phyloP scores from a whole-genome alignment of 345 rosid genomes.

The Brassica incana region DNA sequence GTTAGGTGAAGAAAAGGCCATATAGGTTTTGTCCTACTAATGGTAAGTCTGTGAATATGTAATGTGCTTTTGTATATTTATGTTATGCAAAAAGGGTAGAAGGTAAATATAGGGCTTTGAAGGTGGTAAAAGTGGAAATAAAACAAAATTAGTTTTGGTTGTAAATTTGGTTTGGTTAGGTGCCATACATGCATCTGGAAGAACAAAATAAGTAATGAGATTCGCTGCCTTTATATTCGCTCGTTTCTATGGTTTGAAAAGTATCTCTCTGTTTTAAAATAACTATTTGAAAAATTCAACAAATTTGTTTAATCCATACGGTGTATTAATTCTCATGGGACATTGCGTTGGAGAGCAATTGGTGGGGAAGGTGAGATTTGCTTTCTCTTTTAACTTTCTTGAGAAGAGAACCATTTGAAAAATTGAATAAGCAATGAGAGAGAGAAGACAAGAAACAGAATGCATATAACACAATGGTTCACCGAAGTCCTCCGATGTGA shows the following conservation, averaged over 20 bases:
- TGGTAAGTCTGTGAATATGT: slow-evolving; percentile 38
- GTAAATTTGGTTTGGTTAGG: slow-evolving; percentile 40
- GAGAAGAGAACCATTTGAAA: slow-evolving; percentile 31
- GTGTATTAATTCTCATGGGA: slow-evolving; percentile 8
- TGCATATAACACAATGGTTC: background rate
- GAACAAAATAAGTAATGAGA: slow-evolving; percentile 24
- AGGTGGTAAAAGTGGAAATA: slow-evolving; percentile 27
- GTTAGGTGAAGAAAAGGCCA: slow-evolving; percentile 2
- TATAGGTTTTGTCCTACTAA: slow-evolving; percentile 28
- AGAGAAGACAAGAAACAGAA: background rate
- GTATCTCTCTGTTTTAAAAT: background rate
- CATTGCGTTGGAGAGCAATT: slow-evolving; percentile 35
- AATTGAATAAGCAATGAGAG: slow-evolving; percentile 7
- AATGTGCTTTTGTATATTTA: slow-evolving; percentile 33
- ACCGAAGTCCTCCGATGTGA: background rate
- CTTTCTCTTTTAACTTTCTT: slow-evolving; percentile 31
- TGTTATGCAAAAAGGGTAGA: slow-evolving; percentile 34
- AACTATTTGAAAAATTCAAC: background rate
- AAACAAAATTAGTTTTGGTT: slow-evolving; percentile 30
- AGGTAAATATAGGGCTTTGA: slow-evolving; percentile 31
- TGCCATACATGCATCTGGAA: slow-evolving; percentile 27
- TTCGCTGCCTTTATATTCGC: background rate
- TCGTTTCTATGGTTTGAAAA: background rate
- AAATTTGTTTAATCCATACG: background rate
- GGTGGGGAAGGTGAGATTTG: slow-evolving; percentile 33